Evolutionary conservation across 2,329 filamentous ascomycete species (phyloP).

Genomic region (Acrodontium crateriforme): DNA sequence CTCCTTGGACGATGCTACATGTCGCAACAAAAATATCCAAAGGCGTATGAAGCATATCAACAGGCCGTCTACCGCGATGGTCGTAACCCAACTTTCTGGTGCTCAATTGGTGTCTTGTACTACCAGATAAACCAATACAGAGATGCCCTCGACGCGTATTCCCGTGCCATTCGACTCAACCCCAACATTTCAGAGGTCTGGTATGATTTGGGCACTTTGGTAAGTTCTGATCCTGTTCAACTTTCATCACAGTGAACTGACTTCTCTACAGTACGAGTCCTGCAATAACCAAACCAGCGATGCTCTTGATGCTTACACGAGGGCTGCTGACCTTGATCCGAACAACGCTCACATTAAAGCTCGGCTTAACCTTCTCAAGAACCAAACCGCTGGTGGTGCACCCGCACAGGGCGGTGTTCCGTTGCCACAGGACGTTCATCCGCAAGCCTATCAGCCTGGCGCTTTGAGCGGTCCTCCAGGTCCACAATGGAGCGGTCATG

Average conservation of each 20-base stretch:
- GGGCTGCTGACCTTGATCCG: slow-evolving; percentile 88
- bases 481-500: slow-evolving; percentile 78
- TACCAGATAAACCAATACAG: slow-evolving; percentile 99
- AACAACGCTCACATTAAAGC: slow-evolving; percentile 93
- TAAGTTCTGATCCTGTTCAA: slow-evolving; percentile 36
- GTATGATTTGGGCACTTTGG: slow-evolving; percentile 93
- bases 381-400: slow-evolving; percentile 54
- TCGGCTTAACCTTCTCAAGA: slow-evolving; percentile 75
- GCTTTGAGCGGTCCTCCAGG: slow-evolving; percentile 72
- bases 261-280: slow-evolving; percentile 63
- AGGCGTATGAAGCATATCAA: slow-evolving; percentile 96
- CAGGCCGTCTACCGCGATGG: slow-evolving; percentile 97
- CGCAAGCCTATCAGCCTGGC: slow-evolving; percentile 77
- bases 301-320: slow-evolving; percentile 86
- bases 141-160: slow-evolving; percentile 94
- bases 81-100: slow-evolving; percentile 97
- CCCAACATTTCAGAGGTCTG: slow-evolving; percentile 98
- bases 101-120: slow-evolving; percentile 95
- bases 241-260: slow-evolving; percentile 18
- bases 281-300: slow-evolving; percentile 98
- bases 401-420: slow-evolving; percentile 61
- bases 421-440: slow-evolving; percentile 91
- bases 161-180: slow-evolving; percentile 87
- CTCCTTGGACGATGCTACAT: slow-evolving; percentile 95
- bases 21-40: slow-evolving; percentile 97